Base-by-base conservation (phyloP, 2,329 filamentous ascomycete genomes). In the Microdochium trichocladiopsis region DNA sequence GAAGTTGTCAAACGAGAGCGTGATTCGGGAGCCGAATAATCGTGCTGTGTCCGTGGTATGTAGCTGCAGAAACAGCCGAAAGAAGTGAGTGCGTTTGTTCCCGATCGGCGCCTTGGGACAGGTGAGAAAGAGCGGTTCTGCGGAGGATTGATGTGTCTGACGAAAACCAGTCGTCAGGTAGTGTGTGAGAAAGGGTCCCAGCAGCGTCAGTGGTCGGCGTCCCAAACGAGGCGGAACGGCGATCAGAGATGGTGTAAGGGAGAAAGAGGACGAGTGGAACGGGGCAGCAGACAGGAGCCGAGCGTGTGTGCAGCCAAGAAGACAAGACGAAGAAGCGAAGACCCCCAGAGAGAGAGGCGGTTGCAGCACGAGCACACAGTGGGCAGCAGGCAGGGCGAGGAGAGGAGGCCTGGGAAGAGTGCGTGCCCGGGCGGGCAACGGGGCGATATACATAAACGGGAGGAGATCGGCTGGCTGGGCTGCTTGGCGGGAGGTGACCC, bases 401-500 rank as follows among this genome's bases (percentile, higher is more conserved):
- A 18, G 18, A 10, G 21, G 41, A 18, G 21, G 6, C 6, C 33
- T 5, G 4, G 5, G 6, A 11, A 37, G 33, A 37, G 33, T 16
- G 12, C 14, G 33, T 37, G 14, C 5, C n/a, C n/a, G 18, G 18
- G 12, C 18, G n/a, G 41, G 41, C 41, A 10, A 45, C 41, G 41
- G 41, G 41, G 41, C 41, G 41, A 45, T 45, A 45, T 45, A 45
- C 41, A 45, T 45, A 45, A 45, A 22, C 33, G 33, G 41, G 41
- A 23, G n/a, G 41, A 45, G 41, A 45, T 45, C 41, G 6, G 12
- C 41, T 12, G 6, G 6, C 6, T 12, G 9, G 36, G 18, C 41
- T 6, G n/a, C 36, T 41, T 41, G 36, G 36, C 36, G 6, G 36
- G 36, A 11, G 36, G 36, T 18, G n/a, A 6, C 11, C 36, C 11